Conservation (phyloP, 257 asterid genomes). For the Capsicum baccatum region DNA sequence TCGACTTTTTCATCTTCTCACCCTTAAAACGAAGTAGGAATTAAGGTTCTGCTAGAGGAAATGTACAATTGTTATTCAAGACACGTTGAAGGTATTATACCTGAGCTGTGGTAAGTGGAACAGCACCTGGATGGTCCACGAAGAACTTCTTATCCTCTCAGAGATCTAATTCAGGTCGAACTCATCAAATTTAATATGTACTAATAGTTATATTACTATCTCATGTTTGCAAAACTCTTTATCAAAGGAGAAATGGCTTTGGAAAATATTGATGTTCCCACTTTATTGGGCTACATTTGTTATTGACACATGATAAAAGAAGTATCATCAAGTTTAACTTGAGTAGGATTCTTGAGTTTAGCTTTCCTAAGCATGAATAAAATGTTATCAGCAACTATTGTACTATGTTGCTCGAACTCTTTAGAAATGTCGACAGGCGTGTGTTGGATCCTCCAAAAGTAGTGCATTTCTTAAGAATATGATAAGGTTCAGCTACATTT, state of each 20-base stretch:
- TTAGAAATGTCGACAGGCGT: not conserved
- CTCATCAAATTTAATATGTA: not conserved
- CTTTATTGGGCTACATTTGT: not conserved
- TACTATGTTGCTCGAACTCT: not conserved
- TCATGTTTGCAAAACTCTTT: not conserved
- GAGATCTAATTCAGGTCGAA: not conserved
- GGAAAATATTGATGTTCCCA: not conserved
- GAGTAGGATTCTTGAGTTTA: no score
- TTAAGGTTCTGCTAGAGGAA: no score
- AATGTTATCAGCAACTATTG: not conserved
- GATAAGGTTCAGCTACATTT: not conserved
- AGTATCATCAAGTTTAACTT: not conserved
- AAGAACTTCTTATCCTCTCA: no score
- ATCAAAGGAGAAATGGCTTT: not conserved
- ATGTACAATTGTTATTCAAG: no score
- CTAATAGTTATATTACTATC: not conserved
- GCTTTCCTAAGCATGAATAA: no score
- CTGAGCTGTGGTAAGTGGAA: no score
- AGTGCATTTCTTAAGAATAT: not conserved
- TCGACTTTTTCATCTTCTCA: conserved; percentile 77
- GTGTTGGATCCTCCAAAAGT: not conserved
- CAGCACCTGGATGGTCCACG: no score
- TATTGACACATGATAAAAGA: not conserved
- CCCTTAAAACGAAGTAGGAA: conserved; percentile 51
- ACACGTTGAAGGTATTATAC: no score